Evolutionary conservation across 2,329 filamentous ascomycete species (phyloP).

Genomic region (Allantophomopsis lycopodina): DNA sequence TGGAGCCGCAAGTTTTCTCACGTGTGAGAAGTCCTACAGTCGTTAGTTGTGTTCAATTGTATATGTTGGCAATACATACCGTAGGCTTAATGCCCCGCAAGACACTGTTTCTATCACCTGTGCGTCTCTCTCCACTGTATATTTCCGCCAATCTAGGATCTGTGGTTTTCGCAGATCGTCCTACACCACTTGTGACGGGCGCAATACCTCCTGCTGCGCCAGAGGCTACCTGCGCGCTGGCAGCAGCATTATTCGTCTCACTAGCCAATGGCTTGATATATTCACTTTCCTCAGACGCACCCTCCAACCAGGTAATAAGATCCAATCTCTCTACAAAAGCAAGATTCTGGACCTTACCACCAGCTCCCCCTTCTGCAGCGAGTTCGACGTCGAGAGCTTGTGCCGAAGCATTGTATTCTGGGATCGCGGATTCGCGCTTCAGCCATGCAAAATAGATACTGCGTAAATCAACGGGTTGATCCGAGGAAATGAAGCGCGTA

Average conservation of each 20-base stretch:
- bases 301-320: slow-evolving; percentile 85
- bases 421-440: slow-evolving; percentile 80
- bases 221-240: slow-evolving; percentile 32
- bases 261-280: slow-evolving; percentile 77
- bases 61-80: slow-evolving; percentile 34
- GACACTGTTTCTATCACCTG: slow-evolving; percentile 84
- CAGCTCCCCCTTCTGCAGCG: slow-evolving; percentile 31
- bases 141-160: slow-evolving; percentile 79
- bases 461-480: slow-evolving; percentile 67
- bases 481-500: slow-evolving; percentile 79
- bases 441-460: slow-evolving; percentile 95
- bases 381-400: slow-evolving; percentile 71
- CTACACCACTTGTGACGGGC: slow-evolving; percentile 24
- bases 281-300: slow-evolving; percentile 79
- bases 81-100: slow-evolving; percentile 80
- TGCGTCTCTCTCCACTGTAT: slow-evolving; percentile 79
- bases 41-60: slow-evolving; percentile 4
- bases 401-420: slow-evolving; percentile 80
- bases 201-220: slow-evolving; percentile 24
- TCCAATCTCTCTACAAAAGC: slow-evolving; percentile 87
- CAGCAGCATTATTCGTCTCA: slow-evolving; percentile 29
- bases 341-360: slow-evolving; percentile 68
- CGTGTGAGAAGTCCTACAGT: slow-evolving; percentile 76
- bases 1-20: slow-evolving; percentile 70
- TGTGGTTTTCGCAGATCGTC: slow-evolving; percentile 49